Conservation (phyloP, 2,329 filamentous ascomycete genomes). For the Penicillium hordei region DNA sequence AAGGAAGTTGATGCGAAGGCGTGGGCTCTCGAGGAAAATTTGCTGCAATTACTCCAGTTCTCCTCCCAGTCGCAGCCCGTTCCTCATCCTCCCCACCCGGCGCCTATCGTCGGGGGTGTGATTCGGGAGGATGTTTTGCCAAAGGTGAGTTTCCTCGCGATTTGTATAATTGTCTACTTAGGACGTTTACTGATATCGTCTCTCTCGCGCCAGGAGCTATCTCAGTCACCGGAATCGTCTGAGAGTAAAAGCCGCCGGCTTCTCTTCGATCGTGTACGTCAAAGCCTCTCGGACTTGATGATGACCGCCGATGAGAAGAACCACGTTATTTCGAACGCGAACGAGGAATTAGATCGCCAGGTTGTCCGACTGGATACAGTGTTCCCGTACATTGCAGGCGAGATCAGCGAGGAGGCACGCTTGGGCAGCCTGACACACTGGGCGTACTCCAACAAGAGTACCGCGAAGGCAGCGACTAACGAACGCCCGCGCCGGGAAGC, state of each 20-base stretch:
- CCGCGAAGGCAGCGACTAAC: constrained; percentile 57
- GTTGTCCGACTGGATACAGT: constrained; percentile 81
- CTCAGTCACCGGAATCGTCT: constrained; percentile 34
- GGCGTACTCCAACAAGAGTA: constrained; percentile 83
- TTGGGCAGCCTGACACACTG: constrained; percentile 90
- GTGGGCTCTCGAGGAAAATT: constrained; percentile 78
- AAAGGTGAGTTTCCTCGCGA: constrained; percentile 25
- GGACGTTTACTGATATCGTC: constrained; percentile 2
- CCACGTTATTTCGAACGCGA: constrained; percentile 89
- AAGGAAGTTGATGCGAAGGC: constrained; percentile 99
- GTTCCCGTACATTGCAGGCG: constrained; percentile 79
- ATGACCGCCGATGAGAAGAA: constrained; percentile 96
- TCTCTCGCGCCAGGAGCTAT: constrained; percentile 25
- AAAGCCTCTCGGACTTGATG: constrained; percentile 79
- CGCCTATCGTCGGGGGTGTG: constrained; percentile 38
- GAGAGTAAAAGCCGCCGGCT: constrained; percentile 55
- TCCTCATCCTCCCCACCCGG: constrained; percentile 35
- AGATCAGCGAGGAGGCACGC: constrained; percentile 93
- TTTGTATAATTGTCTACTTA: not conserved
- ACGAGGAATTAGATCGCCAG: constrained; percentile 83
- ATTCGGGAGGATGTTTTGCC: constrained; percentile 36
- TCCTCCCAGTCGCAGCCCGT: constrained; percentile 37
- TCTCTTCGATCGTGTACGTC: constrained; percentile 74
- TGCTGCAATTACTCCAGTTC: constrained; percentile 68
- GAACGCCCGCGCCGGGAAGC: constrained; percentile 78